A percentile compares a stretch with the other conserved stretches of the same genome.
These are phyloP conservation scores for Cryphonectria nitschkei DNA, from an alignment of 2,329 filamentous ascomycete genomes.

Conservation along the genomic window DNA sequence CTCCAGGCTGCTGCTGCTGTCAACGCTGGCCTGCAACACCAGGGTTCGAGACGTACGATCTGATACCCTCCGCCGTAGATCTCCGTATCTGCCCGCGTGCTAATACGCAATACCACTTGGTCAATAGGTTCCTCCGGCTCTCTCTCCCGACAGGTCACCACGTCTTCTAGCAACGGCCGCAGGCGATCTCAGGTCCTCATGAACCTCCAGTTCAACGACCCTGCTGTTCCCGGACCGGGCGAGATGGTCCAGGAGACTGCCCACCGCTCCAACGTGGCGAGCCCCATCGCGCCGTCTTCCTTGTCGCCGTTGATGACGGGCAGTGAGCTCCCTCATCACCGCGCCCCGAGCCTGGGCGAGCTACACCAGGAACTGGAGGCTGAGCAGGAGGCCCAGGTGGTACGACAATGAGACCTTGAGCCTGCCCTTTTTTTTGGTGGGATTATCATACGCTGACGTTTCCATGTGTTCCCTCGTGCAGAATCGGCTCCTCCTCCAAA, in stretches of 20 bases:
- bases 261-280: slow-evolving; percentile 41
- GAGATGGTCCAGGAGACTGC: slow-evolving; percentile 62
- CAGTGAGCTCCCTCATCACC: slow-evolving; percentile 64
- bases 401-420: slow-evolving; percentile 41
- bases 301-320: slow-evolving; percentile 45
- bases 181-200: slow-evolving; percentile 71
- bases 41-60: slow-evolving; percentile 59
- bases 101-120: background rate
- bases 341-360: slow-evolving; percentile 73
- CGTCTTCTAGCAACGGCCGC: slow-evolving; percentile 46
- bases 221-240: slow-evolving; percentile 66
- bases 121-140: slow-evolving; percentile 28
- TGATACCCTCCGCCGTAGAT: slow-evolving; percentile 22
- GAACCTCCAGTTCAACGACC: slow-evolving; percentile 76
- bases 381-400: slow-evolving; percentile 78
- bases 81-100: slow-evolving; percentile 29
- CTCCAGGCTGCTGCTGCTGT: slow-evolving; percentile 77
- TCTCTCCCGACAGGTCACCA: slow-evolving; percentile 25
- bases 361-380: slow-evolving; percentile 79
- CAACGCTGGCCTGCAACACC: slow-evolving; percentile 74
- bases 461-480: slow-evolving; percentile 35
- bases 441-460: background rate
- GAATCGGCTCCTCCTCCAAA: slow-evolving; percentile 79
- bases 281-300: slow-evolving; percentile 18
- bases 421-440: background rate